Base-by-base conservation (phyloP, 352 stramenopile species). In the Globisporangium cystogenes region DNA sequence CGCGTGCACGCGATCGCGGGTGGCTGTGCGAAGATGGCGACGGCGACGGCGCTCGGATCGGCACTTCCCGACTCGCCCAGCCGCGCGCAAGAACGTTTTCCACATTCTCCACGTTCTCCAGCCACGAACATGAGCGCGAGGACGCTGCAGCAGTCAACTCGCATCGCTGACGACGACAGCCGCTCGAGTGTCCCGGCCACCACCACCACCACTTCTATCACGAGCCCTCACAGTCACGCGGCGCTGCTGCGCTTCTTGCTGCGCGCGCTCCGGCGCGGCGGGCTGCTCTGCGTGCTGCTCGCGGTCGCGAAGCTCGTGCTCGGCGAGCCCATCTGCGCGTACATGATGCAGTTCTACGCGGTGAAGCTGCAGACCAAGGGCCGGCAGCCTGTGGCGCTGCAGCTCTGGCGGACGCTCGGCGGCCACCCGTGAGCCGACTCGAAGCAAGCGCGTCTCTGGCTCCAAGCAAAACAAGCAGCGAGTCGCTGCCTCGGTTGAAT, bases 261-360 rank as follows among this genome's bases (percentile, higher is more conserved):
- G 3, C 21, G 53, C 15, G 14, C 36, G 33, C 23, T 35, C 16
- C 48, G 48, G 20, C 51, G 53, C 37, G 48, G 45, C 4, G 46
- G 53, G 14, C 4, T 53, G 4, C 39, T 53, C 14, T 59, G 46
- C 10, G 26, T 35, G 16, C 45, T 59, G 26, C 36, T 52, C 35
- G 36, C 53, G 53, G 20, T 59, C 21, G 53, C 33, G 20, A 59
- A 59, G 53, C n/a, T 59, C n/a, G 12, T 53, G 36, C 37, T 55
- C n/a, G 40, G 53, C 14, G 37, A 58, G 42, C 55, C 55, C 37
- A 55, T 62, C 48, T 62, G 49, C 26, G 39, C 39, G n/a, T 62
- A 62, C 41, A n/a, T 57, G 27, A 39, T 62, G 7, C 55, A 62
- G 42, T 58, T 59, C 39, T 59, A 59, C 41, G 45, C 53, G 20